Evolutionary conservation across 1,139 yeast species (phyloP).

Genomic region (Yamadazyma dushanensis): DNA sequence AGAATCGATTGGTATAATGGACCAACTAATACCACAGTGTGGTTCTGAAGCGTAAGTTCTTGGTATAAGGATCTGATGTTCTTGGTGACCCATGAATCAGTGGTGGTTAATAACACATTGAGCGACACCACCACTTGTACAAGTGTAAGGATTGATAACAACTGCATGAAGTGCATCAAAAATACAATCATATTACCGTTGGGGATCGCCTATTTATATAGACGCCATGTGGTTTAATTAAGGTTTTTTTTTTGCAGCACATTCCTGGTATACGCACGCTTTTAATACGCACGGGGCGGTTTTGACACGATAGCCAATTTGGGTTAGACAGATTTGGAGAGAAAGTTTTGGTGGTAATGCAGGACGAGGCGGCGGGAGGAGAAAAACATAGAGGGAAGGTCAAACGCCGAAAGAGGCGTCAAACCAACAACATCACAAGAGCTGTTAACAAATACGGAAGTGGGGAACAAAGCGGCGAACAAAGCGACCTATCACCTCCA

Average conservation of each 20-base stretch:
- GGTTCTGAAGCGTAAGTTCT: constrained; percentile 27
- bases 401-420: too few relatives aligned
- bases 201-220: too few relatives aligned
- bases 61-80: constrained; percentile 31
- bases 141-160: not conserved
- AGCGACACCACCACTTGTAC: constrained; percentile 12
- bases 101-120: constrained; percentile 33
- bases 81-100: constrained; percentile 44
- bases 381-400: too few relatives aligned
- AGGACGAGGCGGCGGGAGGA: too few relatives aligned
- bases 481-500: too few relatives aligned
- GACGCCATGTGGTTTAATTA: too few relatives aligned
- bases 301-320: not conserved
- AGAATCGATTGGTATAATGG: constrained; percentile 26
- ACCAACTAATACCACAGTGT: constrained; percentile 32
- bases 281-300: constrained; percentile 1
- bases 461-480: too few relatives aligned
- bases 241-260: constrained; percentile 3
- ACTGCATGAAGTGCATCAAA: constrained; percentile 3
- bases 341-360: too few relatives aligned
- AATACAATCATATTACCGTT: too few relatives aligned
- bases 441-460: too few relatives aligned
- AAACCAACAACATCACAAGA: too few relatives aligned
- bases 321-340: too few relatives aligned
- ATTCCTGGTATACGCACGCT: not conserved